Conservation (phyloP, 441 rosid genomes). For the Corymbia citriodora region DNA sequence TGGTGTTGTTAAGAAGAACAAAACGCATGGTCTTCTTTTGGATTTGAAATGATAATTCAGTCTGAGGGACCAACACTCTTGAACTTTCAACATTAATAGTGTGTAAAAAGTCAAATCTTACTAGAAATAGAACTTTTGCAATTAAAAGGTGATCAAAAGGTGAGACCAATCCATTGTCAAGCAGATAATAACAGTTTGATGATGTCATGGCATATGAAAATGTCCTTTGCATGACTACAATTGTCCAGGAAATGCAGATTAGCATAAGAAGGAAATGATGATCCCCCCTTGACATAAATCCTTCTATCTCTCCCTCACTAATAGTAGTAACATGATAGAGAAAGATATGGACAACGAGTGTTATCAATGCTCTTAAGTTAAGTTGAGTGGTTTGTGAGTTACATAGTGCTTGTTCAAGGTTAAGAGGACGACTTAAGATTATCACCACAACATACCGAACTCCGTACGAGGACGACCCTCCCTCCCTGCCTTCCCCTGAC, state of each 20-base stretch:
- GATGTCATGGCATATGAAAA: neutral
- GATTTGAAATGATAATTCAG: neutral
- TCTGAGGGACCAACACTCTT: neutral
- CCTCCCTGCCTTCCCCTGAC: neutral
- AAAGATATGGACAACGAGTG: neutral
- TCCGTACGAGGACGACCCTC: neutral
- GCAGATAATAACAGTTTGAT: neutral
- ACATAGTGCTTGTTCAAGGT: neutral
- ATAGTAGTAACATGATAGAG: neutral
- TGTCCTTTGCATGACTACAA: neutral
- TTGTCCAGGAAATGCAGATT: neutral
- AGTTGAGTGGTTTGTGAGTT: neutral
- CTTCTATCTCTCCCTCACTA: neutral
- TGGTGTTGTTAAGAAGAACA: conserved; percentile 43
- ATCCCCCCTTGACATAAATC: neutral
- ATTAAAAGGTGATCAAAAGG: neutral
- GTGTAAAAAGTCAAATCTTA: neutral
- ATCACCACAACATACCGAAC: neutral
- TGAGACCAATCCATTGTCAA: neutral
- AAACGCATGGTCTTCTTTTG: neutral
- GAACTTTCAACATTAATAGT: neutral
- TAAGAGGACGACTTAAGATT: neutral
- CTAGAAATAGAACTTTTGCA: neutral
- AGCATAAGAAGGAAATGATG: neutral
- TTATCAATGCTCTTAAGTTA: neutral